Evolutionary conservation across 108 stramenopile species (phyloP), one percentile per base, ranked within the genome.

Genomic region (Skeletonema tropicum): DNA sequence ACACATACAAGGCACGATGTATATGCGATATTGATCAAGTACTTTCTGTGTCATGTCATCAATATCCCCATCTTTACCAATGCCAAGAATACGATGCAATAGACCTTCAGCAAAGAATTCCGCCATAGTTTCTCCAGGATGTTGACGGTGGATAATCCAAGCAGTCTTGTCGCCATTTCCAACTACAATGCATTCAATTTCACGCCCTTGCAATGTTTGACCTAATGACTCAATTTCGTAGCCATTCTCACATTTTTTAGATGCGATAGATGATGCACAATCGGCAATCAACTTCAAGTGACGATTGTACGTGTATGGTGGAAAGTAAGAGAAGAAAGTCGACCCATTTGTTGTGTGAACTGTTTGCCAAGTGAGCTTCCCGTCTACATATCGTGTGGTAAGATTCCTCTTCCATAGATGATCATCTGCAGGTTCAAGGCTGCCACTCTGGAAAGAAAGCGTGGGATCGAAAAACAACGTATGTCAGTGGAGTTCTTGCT

Each of bases 1-100:
- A 73, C 88, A 89, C 92, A 96, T 96, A 80, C 85, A 89, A 1
- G 96, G 96, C 11, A 96, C 88, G 48, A 96, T 88, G 83, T 91
- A 86, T 49, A 96, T 83, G 5, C 90, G 90, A 64, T 91, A 94
- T 57, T 64, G 62, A 21, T 80, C 39, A 33, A 87, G 60, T 12
- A 85, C 59, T 15, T 76, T 76, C 52, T 73, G 46, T 31, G 89
- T 85, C 3, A 72, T 25, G 25, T 83, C 87, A 46, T 95, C 90
- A 7, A 80, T 21, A n/a, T 71, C 60, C 21, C 73, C 57, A 49
- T 79, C 63, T 21, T 76, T 83, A 15, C 49, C 52, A 11, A 80
- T 26, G 5, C 89, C 88, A 60, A 94, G 70, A 3, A 93, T 57
- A 31, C 92, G 83, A 67, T 80, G 87, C 75, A 94, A 67, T 14